Evolutionary conservation across 768 basidiomycete species (phyloP).

Genomic region (Galerina marginata): DNA sequence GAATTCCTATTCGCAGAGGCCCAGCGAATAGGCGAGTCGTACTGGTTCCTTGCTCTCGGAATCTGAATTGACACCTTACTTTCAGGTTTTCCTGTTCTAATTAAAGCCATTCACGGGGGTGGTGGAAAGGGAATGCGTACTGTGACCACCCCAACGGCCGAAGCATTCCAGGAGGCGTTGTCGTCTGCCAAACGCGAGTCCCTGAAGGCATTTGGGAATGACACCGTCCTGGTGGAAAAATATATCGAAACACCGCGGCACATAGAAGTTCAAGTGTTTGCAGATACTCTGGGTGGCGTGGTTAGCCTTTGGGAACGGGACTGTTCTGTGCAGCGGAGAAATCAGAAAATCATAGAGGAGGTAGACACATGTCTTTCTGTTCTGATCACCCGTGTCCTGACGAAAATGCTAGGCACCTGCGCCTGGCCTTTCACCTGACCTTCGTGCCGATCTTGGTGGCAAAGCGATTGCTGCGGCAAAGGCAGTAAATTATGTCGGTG

Average conservation of each 20-base stretch:
- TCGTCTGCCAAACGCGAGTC: constrained; percentile 91
- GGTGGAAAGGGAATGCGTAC: constrained; percentile 96
- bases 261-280: constrained; percentile 95
- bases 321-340: constrained; percentile 89
- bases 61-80: background rate
- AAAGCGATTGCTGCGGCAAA: constrained; percentile 93
- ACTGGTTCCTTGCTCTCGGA: background rate
- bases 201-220: constrained; percentile 85
- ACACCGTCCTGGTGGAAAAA: constrained; percentile 86
- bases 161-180: constrained; percentile 80
- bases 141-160: constrained; percentile 58
- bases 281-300: constrained; percentile 76
- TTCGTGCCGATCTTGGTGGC: constrained; percentile 79
- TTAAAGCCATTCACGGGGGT: constrained; percentile 96
- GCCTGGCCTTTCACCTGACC: constrained; percentile 79
- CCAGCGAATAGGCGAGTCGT: constrained; percentile 61
- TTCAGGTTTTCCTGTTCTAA: constrained; percentile 86
- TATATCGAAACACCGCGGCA: constrained; percentile 88
- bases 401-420: constrained; percentile 73
- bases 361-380: constrained; percentile 34
- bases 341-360: constrained; percentile 97
- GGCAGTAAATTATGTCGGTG: constrained; percentile 91
- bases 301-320: constrained; percentile 98
- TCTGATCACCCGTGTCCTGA: background rate
- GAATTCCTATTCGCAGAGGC: constrained; percentile 73